Base-by-base conservation (phyloP, 208 protist genomes). In the Crithidia bombi region DNA sequence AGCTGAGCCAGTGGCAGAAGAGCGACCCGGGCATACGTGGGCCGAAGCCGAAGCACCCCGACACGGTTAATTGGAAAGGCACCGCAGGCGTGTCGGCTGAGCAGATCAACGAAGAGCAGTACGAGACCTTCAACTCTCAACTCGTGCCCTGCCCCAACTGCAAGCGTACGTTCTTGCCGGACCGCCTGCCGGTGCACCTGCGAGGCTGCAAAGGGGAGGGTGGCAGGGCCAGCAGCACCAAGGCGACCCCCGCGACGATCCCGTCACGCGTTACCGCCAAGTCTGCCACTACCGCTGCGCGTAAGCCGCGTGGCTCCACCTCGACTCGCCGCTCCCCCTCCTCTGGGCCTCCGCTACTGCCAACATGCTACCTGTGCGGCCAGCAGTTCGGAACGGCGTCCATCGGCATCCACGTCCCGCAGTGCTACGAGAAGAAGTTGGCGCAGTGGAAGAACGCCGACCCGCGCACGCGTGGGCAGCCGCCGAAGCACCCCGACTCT, bases 341-440 rank as follows among this genome's bases (percentile, higher is more conserved):
- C 26, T 44, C 74, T 25, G 46, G 65, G 1, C 86, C 74, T 6
- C 87, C 87, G 12, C 59, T 79, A 36, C 79, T 96, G 14, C 86
- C 84, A 17, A 82, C 82, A 28, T 95, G 93, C 67, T 95, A 95
- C 65, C 67, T 97, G 1, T 95, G 92, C 71, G 92, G 90, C 0
- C 87, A 92, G 56, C 90, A 94, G 71, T 94, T 97, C 63, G 92
- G 90, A 47, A 91, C 68, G 6, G 79, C 74, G 9, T 95, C 90
- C n/a, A 88, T 97, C 30, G 78, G 33, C 39, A 95, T 97, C 56
- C 92, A 97, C 81, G 73, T 92, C 0, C 86, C 89, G 43, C 92
- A 97, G 69, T 97, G 92, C 79, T 97, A 95, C 70, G 72, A 75
- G 25, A 97, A 97, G 70, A 94, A 94, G 70, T 39, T 92, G 50